Evolutionary conservation across 225 moss, liverwort and hornwort genomes (phyloP), one percentile per base, ranked within the genome.

Genomic region (Pleurozium schreberi): DNA sequence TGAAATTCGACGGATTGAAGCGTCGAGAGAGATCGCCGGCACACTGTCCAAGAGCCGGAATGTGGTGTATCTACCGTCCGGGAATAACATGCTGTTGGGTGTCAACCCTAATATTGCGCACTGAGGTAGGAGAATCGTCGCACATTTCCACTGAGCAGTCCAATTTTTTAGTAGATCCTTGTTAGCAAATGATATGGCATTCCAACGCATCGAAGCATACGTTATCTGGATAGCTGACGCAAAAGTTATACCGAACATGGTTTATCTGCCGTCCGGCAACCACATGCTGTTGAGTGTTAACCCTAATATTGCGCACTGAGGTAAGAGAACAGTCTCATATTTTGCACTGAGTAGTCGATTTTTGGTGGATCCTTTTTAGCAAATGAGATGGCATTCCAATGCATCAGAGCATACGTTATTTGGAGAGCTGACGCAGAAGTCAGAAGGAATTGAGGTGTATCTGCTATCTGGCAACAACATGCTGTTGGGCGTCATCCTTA

Each of bases 231-330:
- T 63, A 23, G 34, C 94, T 96, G 28, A 47, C 19, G 49, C 62
- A 34, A 50, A 27, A 50, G 50, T 20, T 30, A 21, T 60, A 93
- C 67, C 33, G 78, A 96, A 98, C 76, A 95, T 98, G 43, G 98
- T 98, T 40, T 98, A 98, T 88, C 92, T 98, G 47, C 98, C 98
- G 14, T 93, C 97, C 23, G 96, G 95, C 38, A 97, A 98, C 65
- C 97, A 98, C 53, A 97, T 98, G 97, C 91, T 98, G 82, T 88
- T 98, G 91, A 96, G 98, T 30, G 36, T 98, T 68, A 98, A 98
- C 88, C 98, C 98, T 85, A 93, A 85, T 55, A 27, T 90, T 80
- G 49, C 81, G 49, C 50, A 82, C 6, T 89, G 74, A 83, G 83
- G 74, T 74, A 82, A 73, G 73, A 53, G 43, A 62, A 38, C 10